Percentiles rank a stretch among this genome's conserved stretches.
These are phyloP conservation scores for Salicornia ramosissima DNA, from an alignment of 148 eudicot genomes.

Conservation along the genomic window DNA sequence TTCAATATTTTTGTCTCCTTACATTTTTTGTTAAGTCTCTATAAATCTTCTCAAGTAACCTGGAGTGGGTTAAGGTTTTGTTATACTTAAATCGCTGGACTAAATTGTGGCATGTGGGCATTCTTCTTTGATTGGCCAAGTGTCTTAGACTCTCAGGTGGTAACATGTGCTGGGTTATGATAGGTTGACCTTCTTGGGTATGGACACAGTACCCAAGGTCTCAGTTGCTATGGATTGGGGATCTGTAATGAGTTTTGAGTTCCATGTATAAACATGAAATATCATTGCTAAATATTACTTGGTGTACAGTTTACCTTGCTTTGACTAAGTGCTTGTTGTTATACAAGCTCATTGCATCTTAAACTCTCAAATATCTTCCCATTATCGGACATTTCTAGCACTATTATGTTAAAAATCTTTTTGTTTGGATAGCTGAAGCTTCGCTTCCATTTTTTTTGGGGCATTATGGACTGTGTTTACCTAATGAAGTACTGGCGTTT, in stretches of 20 bases:
- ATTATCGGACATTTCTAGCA: neutral
- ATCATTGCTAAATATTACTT: neutral
- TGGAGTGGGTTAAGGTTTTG: neutral
- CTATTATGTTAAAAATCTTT: neutral
- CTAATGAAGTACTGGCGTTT: neutral
- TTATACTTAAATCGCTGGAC: neutral
- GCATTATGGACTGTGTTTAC: constrained; percentile 2
- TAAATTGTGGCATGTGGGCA: neutral
- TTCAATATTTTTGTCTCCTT: too few relatives aligned
- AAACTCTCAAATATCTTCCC: neutral
- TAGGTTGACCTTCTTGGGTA: neutral
- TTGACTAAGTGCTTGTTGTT: neutral
- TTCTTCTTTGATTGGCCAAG: neutral
- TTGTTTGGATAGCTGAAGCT: neutral
- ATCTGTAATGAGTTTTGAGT: too few relatives aligned
- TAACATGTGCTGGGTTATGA: neutral
- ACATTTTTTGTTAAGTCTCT: too few relatives aligned
- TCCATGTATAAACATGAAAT: neutral
- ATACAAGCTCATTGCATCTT: neutral
- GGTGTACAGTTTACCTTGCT: too few relatives aligned
- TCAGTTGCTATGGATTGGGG: neutral
- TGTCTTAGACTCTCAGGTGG: neutral
- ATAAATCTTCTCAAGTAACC: neutral
- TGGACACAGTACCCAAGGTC: too few relatives aligned
- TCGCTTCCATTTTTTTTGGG: neutral